Evolutionary conservation across 2,329 filamentous ascomycete species (phyloP).

Genomic region (Colletotrichum truncatum): DNA sequence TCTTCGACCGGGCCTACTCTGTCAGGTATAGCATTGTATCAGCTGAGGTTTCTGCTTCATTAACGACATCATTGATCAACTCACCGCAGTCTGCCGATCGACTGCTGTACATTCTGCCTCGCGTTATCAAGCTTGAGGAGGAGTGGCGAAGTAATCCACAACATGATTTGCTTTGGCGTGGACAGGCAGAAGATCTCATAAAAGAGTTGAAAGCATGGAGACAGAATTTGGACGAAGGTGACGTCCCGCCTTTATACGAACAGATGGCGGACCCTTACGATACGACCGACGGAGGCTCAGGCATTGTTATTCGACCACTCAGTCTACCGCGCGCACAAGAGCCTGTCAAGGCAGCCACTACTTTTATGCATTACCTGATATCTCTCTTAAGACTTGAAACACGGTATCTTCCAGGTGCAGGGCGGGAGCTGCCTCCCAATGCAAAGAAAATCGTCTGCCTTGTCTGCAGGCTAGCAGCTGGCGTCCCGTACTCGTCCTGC

Average conservation of each 20-base stretch:
- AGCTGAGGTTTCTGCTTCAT: neutral
- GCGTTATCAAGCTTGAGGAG: conserved; percentile 9
- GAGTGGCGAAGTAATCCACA: conserved; percentile 18
- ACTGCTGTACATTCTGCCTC: neutral
- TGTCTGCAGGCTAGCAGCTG: neutral
- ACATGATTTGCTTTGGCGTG: conserved; percentile 7
- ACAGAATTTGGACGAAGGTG: neutral
- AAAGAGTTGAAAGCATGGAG: conserved; percentile 5
- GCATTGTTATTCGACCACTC: neutral
- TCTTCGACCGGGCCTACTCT: conserved; percentile 10
- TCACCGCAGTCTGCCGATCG: neutral
- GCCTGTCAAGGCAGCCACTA: conserved; percentile 11
- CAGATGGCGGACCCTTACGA: neutral
- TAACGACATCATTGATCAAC: neutral
- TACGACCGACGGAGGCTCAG: neutral
- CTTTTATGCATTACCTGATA: conserved; percentile 12
- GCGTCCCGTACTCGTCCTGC: neutral
- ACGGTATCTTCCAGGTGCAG: neutral
- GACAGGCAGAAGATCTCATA: conserved; percentile 5
- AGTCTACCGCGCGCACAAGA: neutral
- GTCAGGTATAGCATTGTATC: conserved; percentile 14
- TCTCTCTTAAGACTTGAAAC: neutral
- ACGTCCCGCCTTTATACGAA: neutral
- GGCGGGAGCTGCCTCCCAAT: neutral
- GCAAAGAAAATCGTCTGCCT: neutral